These are phyloP conservation scores for Pluteus cervinus DNA, from an alignment of 768 basidiomycete genomes.

Conservation along the genomic window DNA sequence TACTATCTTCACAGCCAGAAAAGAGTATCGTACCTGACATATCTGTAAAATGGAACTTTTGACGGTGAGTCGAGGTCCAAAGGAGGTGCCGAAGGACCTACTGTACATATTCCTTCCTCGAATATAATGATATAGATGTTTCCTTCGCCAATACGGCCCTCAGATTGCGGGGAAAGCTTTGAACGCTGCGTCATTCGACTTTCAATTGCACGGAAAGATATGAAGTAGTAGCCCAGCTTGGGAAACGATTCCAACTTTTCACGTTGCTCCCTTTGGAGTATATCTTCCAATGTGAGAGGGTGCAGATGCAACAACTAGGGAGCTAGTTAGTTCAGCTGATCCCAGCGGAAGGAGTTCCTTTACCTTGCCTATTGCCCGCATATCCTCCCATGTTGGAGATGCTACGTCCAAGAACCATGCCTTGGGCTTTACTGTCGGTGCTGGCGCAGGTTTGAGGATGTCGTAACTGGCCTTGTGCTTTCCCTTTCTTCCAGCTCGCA, in stretches of 20 bases:
- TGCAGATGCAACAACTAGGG: constrained; percentile 77
- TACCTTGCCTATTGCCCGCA: constrained; percentile 81
- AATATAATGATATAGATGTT: constrained; percentile 91
- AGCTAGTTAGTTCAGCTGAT: not conserved
- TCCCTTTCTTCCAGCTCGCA: no score
- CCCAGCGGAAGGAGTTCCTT: constrained; percentile 10
- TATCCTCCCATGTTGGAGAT: constrained; percentile 83
- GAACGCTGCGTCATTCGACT: constrained; percentile 32
- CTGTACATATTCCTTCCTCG: constrained; percentile 77
- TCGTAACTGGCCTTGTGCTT: no score
- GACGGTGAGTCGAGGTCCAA: constrained; percentile 2
- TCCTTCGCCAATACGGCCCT: constrained; percentile 59
- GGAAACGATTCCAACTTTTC: constrained; percentile 90
- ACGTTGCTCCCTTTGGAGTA: constrained; percentile 83
- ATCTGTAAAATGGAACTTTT: constrained; percentile 86
- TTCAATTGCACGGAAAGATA: constrained; percentile 82
- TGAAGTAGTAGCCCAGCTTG: constrained; percentile 86
- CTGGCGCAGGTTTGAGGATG: no score
- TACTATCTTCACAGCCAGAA: constrained; percentile 1
- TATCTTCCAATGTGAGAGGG: constrained; percentile 90
- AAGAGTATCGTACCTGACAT: constrained; percentile 46
- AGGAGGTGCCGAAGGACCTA: constrained; percentile 25
- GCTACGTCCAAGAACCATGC: constrained; percentile 92
- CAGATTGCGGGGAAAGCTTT: constrained; percentile 19
- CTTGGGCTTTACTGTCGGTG: constrained; percentile 25